Conservation (phyloP, 1,284 basidiomycete genomes). For the Xerocomus nothofagi region DNA sequence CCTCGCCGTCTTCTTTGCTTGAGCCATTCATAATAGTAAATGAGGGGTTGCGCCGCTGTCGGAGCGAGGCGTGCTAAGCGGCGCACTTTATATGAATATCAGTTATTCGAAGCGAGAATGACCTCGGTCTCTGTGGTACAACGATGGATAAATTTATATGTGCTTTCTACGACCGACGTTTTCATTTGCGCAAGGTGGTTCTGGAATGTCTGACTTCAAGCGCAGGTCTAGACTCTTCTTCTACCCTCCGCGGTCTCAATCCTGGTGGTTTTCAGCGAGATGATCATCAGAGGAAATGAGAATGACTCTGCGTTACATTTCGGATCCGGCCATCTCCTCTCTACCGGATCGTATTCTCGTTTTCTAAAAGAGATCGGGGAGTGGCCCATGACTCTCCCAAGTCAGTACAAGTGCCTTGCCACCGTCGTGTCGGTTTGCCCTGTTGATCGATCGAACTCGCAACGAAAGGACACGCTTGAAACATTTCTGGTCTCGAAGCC, state of each 20-base stretch:
- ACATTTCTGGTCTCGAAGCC: slow-evolving; percentile 1
- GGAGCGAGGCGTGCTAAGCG: slow-evolving; percentile 2
- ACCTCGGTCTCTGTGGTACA: slow-evolving; percentile 4
- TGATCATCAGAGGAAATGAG: background rate
- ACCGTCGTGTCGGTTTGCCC: background rate
- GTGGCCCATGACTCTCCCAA: background rate
- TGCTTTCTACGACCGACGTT: slow-evolving; percentile 7
- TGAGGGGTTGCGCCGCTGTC: slow-evolving; percentile 9
- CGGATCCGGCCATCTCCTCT: slow-evolving; percentile 11
- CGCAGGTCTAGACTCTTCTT: background rate
- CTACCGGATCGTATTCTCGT: slow-evolving; percentile 1
- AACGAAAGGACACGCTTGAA: background rate
- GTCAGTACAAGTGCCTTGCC: too few species aligned
- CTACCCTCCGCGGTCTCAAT: slow-evolving; percentile 19
- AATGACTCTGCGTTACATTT: slow-evolving; percentile 4
- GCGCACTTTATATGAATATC: slow-evolving; percentile 1
- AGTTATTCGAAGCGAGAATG: slow-evolving; percentile 7
- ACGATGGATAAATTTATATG: slow-evolving; percentile 4
- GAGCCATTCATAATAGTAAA: slow-evolving; percentile 8
- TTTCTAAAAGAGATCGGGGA: slow-evolving; percentile 9
- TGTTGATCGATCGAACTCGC: slow-evolving; percentile 6
- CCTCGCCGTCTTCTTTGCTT: slow-evolving; percentile 12
- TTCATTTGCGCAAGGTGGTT: slow-evolving; percentile 14
- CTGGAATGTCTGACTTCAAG: slow-evolving; percentile 11
- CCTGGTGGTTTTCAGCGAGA: background rate